A percentile compares a stretch with the other conserved stretches of the same genome.
Evolutionary conservation across 1,139 yeast species (phyloP).

Genomic region (Suzukiozyma palmioleophila): DNA sequence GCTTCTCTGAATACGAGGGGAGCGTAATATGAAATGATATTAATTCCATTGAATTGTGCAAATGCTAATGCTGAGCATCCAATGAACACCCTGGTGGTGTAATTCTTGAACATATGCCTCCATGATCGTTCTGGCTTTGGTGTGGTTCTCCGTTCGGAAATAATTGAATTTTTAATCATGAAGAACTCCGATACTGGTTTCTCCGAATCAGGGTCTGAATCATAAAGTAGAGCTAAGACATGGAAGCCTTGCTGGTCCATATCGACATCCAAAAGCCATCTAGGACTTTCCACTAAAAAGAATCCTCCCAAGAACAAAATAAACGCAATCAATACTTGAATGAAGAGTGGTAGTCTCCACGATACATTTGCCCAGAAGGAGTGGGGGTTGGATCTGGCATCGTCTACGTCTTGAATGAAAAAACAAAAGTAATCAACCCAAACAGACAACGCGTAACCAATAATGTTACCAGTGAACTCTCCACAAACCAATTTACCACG

Average conservation of each 20-base stretch:
- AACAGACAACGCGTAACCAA: conserved; percentile 49
- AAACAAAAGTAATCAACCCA: conserved; percentile 55
- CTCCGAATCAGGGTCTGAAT: conserved; percentile 50
- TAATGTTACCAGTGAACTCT: conserved; percentile 51
- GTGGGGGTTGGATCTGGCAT: conserved; percentile 33
- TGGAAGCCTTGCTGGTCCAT: conserved; percentile 54
- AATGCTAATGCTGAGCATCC: conserved; percentile 50
- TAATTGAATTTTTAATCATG: conserved; percentile 75
- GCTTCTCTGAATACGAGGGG: conserved; percentile 53
- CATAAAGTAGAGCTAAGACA: conserved; percentile 77
- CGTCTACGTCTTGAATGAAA: conserved; percentile 40
- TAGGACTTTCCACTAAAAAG: conserved; percentile 52
- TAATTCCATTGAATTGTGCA: conserved; percentile 56
- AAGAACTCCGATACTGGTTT: conserved; percentile 52
- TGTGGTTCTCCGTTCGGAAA: conserved; percentile 40
- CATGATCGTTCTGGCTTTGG: conserved; percentile 44
- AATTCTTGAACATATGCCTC: conserved; percentile 38
- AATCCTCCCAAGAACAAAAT: conserved; percentile 47
- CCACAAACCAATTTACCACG: conserved; percentile 53
- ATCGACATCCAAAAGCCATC: conserved; percentile 51
- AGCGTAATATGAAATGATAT: conserved; percentile 51
- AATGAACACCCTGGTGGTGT: conserved; percentile 36
- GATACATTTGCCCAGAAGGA: conserved; percentile 42
- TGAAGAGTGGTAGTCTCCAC: conserved; percentile 49
- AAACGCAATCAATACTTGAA: conserved; percentile 45